phyloP scores from a whole-genome alignment of 306 rosid genomes.

The Comarum palustre region DNA sequence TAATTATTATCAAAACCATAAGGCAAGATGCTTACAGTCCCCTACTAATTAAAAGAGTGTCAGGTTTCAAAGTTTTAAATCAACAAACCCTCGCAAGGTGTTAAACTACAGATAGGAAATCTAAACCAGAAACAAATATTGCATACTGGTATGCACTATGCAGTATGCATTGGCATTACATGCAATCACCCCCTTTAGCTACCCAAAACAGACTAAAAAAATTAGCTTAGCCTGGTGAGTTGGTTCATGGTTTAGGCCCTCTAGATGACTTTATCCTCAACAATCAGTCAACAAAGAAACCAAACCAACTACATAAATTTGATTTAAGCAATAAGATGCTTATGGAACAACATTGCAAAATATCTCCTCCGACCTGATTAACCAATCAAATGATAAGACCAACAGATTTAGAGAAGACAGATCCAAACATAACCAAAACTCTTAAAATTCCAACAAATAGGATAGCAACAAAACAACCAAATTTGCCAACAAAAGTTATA shows the following conservation, averaged over 20 bases:
- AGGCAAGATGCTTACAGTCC: not conserved
- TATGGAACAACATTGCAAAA: not conserved
- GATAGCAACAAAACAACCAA: not conserved
- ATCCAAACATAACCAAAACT: not conserved
- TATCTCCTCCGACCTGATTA: not conserved
- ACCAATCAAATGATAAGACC: not conserved
- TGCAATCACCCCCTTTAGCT: not conserved
- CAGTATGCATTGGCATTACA: not conserved
- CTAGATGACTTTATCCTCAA: not conserved
- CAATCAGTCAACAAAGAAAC: not conserved
- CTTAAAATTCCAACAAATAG: not conserved
- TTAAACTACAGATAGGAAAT: not conserved
- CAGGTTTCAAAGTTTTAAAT: not conserved
- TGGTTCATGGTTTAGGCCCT: not conserved
- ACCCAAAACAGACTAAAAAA: slow-evolving; percentile 4
- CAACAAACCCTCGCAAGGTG: not conserved
- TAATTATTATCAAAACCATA: not conserved
- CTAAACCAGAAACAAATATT: not conserved
- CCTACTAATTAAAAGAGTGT: not conserved
- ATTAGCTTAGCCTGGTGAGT: not conserved
- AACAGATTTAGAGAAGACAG: not conserved
- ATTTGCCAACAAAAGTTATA: not conserved
- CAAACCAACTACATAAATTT: not conserved
- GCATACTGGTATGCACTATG: not conserved
- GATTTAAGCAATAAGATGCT: not conserved